phyloP scores from a whole-genome alignment of 2,329 filamentous ascomycete genomes.

The Aspergillus niger region DNA sequence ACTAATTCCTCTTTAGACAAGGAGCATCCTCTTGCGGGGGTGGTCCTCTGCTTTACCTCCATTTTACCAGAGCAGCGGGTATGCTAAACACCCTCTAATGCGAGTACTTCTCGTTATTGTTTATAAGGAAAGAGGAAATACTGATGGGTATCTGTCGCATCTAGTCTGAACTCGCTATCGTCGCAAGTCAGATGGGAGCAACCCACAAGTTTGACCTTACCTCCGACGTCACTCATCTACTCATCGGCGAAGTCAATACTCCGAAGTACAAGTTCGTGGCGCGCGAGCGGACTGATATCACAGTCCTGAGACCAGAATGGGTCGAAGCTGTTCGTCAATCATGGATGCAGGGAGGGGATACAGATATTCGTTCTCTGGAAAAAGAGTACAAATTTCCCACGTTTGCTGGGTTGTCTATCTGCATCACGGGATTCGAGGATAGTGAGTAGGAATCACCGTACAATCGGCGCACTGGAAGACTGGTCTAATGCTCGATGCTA shows the following conservation, averaged over 20 bases:
- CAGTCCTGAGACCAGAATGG: conserved; percentile 80
- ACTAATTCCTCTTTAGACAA: conserved; percentile 48
- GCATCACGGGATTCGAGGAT: conserved; percentile 70
- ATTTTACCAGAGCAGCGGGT: conserved; percentile 78
- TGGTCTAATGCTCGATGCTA: background rate
- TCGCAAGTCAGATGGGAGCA: conserved; percentile 79
- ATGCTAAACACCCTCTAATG: conserved; percentile 34
- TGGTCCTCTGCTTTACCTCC: conserved; percentile 85
- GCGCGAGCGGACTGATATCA: conserved; percentile 81
- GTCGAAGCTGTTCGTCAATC: conserved; percentile 74
- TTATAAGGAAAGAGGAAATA: background rate
- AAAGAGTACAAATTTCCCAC: conserved; percentile 50
- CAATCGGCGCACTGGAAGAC: background rate
- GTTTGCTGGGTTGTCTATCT: conserved; percentile 60
- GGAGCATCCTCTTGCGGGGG: conserved; percentile 66
- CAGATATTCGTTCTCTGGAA: conserved; percentile 73
- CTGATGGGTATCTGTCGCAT: background rate
- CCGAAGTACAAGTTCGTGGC: conserved; percentile 96
- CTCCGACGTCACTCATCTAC: conserved; percentile 91
- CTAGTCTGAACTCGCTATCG: conserved; percentile 45
- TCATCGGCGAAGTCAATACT: conserved; percentile 86
- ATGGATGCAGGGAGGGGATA: conserved; percentile 78
- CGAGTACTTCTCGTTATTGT: background rate
- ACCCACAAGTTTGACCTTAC: conserved; percentile 87
- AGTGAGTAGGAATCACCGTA: conserved; percentile 44